phyloP scores from a whole-genome alignment of 2,329 filamentous ascomycete species.

The Fusarium sp. region DNA sequence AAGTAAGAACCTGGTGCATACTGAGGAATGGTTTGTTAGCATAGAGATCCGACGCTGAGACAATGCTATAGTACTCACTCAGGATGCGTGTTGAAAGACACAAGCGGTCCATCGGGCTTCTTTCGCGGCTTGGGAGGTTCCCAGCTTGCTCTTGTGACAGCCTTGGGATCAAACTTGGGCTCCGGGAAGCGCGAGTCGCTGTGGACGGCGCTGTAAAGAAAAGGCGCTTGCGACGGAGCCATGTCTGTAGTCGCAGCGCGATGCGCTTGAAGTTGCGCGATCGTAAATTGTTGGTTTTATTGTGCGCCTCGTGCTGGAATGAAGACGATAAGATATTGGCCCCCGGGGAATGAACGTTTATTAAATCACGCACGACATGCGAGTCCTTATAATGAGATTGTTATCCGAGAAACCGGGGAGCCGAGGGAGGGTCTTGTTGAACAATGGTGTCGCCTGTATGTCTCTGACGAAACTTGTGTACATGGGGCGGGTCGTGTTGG shows the following conservation, averaged over 20 bases:
- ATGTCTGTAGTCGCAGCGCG: conserved; percentile 28
- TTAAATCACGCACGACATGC: not conserved
- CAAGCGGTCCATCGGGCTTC: conserved; percentile 77
- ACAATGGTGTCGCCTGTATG: conserved; percentile 22
- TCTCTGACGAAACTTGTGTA: conserved; percentile 32
- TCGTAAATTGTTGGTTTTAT: conserved; percentile 3
- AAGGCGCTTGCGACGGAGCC: conserved; percentile 61
- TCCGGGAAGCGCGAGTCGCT: conserved; percentile 63
- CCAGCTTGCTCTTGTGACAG: conserved; percentile 82
- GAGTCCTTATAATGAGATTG: conserved; percentile 25
- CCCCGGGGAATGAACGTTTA: not conserved
- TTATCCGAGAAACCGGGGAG: conserved; percentile 23
- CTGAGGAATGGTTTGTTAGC: conserved; percentile 44
- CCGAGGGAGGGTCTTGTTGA: conserved; percentile 11
- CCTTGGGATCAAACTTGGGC: conserved; percentile 83
- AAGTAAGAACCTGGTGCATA: conserved; percentile 70
- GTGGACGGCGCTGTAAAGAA: conserved; percentile 72
- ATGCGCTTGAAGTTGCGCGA: conserved; percentile 17
- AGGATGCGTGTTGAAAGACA: conserved; percentile 87
- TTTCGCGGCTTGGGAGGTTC: conserved; percentile 68
- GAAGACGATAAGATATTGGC: not conserved
- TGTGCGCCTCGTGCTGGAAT: conserved; percentile 16
- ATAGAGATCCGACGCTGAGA: not conserved
- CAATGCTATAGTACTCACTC: conserved; percentile 66
- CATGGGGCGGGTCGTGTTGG: conserved; percentile 29